These are phyloP conservation scores for Aspergillus bombycis DNA, from an alignment of 2,329 filamentous ascomycete species.

Conservation along the genomic window DNA sequence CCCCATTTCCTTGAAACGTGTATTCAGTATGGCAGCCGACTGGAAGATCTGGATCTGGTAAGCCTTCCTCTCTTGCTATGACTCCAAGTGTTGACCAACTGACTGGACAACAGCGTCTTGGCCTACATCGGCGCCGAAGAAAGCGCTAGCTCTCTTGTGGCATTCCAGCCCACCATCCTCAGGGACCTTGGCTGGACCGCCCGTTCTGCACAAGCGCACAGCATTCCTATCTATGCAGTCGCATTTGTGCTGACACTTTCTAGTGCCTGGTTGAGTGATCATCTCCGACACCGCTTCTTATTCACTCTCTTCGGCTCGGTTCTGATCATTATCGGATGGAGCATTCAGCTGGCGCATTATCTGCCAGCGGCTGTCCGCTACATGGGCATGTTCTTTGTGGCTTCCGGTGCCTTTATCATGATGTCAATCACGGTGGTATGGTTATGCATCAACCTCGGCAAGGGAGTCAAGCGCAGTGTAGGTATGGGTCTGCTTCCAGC, in stretches of 20 bases:
- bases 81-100: not conserved
- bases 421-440: conserved; percentile 41
- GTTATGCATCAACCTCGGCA: conserved; percentile 46
- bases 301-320: conserved; percentile 18
- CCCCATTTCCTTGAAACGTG: conserved; percentile 8
- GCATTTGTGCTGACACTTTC: conserved; percentile 31
- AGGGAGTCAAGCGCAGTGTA: conserved; percentile 45
- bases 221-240: conserved; percentile 36
- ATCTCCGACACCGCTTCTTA: conserved; percentile 15
- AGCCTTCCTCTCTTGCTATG: conserved; percentile 10
- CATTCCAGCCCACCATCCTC: conserved; percentile 39
- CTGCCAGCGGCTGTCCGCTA: conserved; percentile 22
- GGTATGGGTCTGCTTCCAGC: conserved; percentile 47
- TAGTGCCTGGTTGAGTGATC: conserved; percentile 16
- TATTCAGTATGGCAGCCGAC: conserved; percentile 12
- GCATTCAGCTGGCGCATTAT: conserved; percentile 13
- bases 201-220: conserved; percentile 35
- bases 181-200: conserved; percentile 36
- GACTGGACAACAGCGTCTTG: conserved; percentile 19
- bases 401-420: conserved; percentile 29
- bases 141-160: conserved; percentile 18
- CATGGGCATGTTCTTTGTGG: conserved; percentile 31
- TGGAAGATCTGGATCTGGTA: conserved; percentile 25
- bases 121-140: conserved; percentile 21
- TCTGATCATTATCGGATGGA: conserved; percentile 18